A percentile compares a stretch with the other conserved stretches of the same genome.
Conservation (phyloP, 179 eudicot species). For the Silene coronaria region DNA sequence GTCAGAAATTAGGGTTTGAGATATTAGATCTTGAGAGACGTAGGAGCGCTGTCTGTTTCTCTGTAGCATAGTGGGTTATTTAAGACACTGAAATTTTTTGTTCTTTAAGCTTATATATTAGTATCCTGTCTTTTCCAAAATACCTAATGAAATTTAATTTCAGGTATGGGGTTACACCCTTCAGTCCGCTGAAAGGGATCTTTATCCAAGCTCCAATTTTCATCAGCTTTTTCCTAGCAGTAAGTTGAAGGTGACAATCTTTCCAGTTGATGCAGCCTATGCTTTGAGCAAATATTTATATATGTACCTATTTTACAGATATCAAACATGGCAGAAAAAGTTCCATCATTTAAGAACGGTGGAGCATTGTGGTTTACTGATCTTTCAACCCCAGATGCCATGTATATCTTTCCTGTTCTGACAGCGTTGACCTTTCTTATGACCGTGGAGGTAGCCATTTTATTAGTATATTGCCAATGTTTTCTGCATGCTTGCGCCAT, state of each 20-base stretch:
- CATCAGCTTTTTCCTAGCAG: slow-evolving; percentile 82
- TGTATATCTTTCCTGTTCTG: slow-evolving; percentile 67
- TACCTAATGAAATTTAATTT: slow-evolving; percentile 16
- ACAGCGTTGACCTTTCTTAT: slow-evolving; percentile 65
- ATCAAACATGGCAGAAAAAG: slow-evolving; percentile 80
- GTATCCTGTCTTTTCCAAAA: not conserved
- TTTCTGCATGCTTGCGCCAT: not conserved
- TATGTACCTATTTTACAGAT: slow-evolving; percentile 37
- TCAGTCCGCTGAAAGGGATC: slow-evolving; percentile 71
- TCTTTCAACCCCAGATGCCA: slow-evolving; percentile 70
- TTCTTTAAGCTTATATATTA: not conserved
- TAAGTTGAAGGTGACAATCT: slow-evolving; percentile 37
- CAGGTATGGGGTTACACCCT: slow-evolving; percentile 82
- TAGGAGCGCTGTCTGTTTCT: not conserved
- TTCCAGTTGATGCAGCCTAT: slow-evolving; percentile 13
- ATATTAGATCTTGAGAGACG: not conserved
- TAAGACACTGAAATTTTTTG: not conserved
- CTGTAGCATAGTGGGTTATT: not conserved
- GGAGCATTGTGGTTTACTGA: slow-evolving; percentile 93
- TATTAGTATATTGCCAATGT: not conserved
- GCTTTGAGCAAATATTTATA: slow-evolving; percentile 3
- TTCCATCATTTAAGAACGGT: slow-evolving; percentile 78
- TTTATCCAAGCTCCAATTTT: slow-evolving; percentile 74
- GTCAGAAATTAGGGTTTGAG: slow-evolving; percentile 17
- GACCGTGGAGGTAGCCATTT: slow-evolving; percentile 65